Conservation (phyloP, 768 basidiomycete genomes). For the Naganishia randhawae region DNA sequence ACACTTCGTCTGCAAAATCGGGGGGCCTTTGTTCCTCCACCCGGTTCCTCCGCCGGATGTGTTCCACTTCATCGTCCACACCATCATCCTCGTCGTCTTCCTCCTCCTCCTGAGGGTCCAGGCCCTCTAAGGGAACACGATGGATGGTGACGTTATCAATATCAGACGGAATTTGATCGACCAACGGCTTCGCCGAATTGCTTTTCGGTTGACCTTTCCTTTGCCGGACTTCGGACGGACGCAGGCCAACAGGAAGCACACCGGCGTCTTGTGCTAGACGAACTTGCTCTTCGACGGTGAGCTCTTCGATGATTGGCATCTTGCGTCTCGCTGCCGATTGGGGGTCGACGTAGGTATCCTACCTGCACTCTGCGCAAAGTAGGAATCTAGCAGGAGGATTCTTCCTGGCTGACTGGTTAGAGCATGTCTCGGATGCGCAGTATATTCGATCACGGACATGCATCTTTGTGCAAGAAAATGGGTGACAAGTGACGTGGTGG, state of each 20-base stretch:
- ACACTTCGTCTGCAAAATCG: constrained; percentile 44
- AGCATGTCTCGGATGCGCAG: constrained; percentile 9
- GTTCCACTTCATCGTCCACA: constrained; percentile 4
- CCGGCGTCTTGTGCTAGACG: constrained; percentile 27
- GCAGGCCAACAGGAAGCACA: constrained; percentile 22
- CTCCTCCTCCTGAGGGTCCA: not conserved
- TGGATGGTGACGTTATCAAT: constrained; percentile 11
- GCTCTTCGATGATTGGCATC: constrained; percentile 22
- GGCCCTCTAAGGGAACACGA: constrained; percentile 6
- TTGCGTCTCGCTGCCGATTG: not conserved
- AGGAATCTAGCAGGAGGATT: no score
- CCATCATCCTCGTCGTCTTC: constrained; percentile 7
- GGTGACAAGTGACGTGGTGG: no score
- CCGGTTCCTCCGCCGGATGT: not conserved
- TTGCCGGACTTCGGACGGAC: constrained; percentile 16
- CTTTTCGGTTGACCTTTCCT: not conserved
- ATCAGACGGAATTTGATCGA: constrained; percentile 10
- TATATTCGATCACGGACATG: not conserved
- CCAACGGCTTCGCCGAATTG: not conserved
- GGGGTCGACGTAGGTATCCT: not conserved
- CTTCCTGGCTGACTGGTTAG: not conserved
- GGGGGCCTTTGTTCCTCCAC: not conserved
- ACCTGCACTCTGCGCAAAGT: not conserved
- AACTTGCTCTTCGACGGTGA: constrained; percentile 28
- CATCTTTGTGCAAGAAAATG: not conserved